Evolutionary conservation across 495 filamentous ascomycete species (phyloP).

Genomic region (Aspergillus incahuasiensis): DNA sequence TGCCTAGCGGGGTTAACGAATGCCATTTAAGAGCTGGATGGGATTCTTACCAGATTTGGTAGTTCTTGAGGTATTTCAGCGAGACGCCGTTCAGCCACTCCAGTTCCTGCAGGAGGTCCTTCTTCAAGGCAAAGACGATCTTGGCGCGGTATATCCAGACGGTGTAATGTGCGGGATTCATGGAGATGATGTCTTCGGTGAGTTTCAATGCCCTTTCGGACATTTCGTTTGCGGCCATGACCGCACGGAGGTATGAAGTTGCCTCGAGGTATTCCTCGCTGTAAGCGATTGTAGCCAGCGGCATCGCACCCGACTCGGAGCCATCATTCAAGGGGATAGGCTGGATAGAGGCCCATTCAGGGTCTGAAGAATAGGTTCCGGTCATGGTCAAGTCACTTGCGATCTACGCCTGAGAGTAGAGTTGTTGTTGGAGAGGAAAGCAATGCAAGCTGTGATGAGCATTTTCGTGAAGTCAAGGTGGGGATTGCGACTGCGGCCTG

Average conservation of each 20-base stretch:
- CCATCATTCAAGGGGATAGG: constrained; percentile 86
- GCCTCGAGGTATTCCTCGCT: constrained; percentile 80
- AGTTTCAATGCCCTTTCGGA: constrained; percentile 73
- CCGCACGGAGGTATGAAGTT: constrained; percentile 82
- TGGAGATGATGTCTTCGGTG: constrained; percentile 78
- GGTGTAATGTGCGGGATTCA: constrained; percentile 97
- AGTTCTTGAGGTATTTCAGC: constrained; percentile 85
- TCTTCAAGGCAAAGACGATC: constrained; percentile 61
- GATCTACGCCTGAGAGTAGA: not conserved
- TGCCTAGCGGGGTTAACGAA: constrained; percentile 54
- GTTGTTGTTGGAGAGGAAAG: not conserved
- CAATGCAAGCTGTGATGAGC: not conserved
- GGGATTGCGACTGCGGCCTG: constrained; percentile 15
- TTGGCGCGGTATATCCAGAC: constrained; percentile 92
- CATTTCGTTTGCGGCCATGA: constrained; percentile 86
- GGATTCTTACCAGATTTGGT: constrained; percentile 75
- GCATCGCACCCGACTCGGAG: constrained; percentile 46
- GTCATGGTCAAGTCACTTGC: constrained; percentile 19
- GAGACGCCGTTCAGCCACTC: constrained; percentile 81
- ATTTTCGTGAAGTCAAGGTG: constrained; percentile 17
- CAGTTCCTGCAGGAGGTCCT: constrained; percentile 67
- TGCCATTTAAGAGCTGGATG: not conserved
- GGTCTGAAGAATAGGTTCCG: constrained; percentile 58
- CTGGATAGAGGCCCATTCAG: constrained; percentile 75
- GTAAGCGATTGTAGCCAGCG: constrained; percentile 87